Percentiles rank a stretch among this genome's conserved stretches.
phyloP scores from a whole-genome alignment of 139 green algal genomes.

The Tetradesmus lagerheimii region DNA sequence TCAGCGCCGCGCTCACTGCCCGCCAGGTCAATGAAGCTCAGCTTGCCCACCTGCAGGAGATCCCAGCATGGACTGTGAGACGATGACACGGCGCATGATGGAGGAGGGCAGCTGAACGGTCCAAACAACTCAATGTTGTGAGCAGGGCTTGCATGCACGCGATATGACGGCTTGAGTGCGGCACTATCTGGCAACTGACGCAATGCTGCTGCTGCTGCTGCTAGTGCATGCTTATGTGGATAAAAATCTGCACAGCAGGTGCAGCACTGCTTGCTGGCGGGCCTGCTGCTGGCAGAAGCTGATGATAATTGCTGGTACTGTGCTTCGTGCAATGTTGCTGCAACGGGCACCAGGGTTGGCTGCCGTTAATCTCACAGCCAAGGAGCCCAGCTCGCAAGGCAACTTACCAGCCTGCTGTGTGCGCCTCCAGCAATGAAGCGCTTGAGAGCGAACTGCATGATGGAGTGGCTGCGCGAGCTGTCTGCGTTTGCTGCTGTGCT shows the following conservation, averaged over 20 bases:
- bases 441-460: conserved; percentile 95
- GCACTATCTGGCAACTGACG: too few species aligned
- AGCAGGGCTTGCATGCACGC: not conserved
- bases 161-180: too few species aligned
- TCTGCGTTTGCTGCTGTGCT: conserved; percentile 97
- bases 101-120: too few species aligned
- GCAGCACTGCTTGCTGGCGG: not conserved
- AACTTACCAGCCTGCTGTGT: conserved; percentile 44
- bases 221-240: not conserved
- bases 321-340: not conserved
- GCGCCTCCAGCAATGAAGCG: conserved; percentile 46
- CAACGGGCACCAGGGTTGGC: too few species aligned
- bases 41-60: conserved; percentile 82
- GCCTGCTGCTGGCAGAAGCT: not conserved
- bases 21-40: conserved; percentile 99
- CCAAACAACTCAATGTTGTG: too few species aligned
- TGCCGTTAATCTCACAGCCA: too few species aligned
- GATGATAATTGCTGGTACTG: not conserved
- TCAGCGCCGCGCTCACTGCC: conserved; percentile 97
- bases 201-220: not conserved
- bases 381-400: too few species aligned
- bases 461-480: conserved; percentile 95
- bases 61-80: not conserved
- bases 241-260: not conserved
- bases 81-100: too few species aligned